Conservation (phyloP, 306 rosid genomes). For the Astragalus glycyphyllos region DNA sequence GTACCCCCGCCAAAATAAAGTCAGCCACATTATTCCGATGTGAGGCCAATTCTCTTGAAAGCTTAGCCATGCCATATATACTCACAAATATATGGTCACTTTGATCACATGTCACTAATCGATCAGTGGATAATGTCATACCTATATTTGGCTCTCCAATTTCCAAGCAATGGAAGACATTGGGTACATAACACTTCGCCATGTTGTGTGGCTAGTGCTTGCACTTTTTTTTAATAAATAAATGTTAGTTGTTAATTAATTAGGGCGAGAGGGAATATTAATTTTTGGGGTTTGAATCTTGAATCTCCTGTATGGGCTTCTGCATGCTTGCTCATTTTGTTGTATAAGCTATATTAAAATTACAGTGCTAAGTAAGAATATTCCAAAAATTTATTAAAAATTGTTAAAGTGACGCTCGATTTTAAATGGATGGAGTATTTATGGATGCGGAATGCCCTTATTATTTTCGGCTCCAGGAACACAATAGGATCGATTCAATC, state of each 20-base stretch:
- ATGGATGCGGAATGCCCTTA: background rate
- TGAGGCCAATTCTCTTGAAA: slow-evolving; percentile 10
- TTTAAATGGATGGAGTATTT: background rate
- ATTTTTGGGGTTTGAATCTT: no score
- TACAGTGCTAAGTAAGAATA: slow-evolving; percentile 12
- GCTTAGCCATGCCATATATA: background rate
- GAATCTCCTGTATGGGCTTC: no score
- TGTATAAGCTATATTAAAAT: background rate
- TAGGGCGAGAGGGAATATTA: no score
- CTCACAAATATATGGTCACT: background rate
- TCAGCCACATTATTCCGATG: slow-evolving; percentile 16
- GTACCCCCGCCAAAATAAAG: slow-evolving; percentile 27
- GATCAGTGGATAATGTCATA: background rate
- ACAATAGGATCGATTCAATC: background rate
- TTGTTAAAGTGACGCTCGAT: background rate
- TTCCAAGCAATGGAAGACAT: background rate
- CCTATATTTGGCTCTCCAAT: background rate
- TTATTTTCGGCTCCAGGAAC: background rate
- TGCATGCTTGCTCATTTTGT: no score
- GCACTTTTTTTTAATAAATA: background rate
- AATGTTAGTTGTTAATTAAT: no score
- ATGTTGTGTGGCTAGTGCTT: background rate
- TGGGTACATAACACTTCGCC: background rate
- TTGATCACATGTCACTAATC: background rate
- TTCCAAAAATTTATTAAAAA: slow-evolving; percentile 12